Conservation (phyloP, 1,139 yeast genomes). For the Candida mesenterica region DNA sequence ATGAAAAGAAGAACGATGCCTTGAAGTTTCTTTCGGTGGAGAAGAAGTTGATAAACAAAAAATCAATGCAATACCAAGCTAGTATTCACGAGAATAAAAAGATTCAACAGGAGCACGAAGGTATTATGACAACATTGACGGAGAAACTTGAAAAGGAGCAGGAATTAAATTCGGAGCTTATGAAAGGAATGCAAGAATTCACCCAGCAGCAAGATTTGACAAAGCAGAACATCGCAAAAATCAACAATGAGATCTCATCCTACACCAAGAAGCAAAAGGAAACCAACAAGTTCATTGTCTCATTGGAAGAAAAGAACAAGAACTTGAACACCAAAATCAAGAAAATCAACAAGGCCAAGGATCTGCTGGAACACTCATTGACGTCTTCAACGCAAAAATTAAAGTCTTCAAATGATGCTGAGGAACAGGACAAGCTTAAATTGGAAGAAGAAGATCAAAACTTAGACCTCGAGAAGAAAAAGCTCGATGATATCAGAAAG, state of each 20-base stretch:
- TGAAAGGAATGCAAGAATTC: constrained; percentile 40
- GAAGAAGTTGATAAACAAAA: constrained; percentile 54
- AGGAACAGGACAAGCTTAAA: constrained; percentile 39
- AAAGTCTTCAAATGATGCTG: constrained; percentile 43
- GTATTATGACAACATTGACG: constrained; percentile 34
- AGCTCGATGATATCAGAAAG: constrained; percentile 60
- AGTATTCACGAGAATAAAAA: constrained; percentile 41
- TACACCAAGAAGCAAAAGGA: constrained; percentile 39
- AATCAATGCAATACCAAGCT: constrained; percentile 58
- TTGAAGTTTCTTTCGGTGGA: constrained; percentile 64
- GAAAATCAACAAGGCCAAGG: constrained; percentile 56
- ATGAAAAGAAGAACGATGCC: constrained; percentile 69
- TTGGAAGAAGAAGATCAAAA: constrained; percentile 44
- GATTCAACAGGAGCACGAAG: constrained; percentile 39
- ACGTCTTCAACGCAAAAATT: constrained; percentile 49
- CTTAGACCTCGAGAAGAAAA: constrained; percentile 52
- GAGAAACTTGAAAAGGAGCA: constrained; percentile 48
- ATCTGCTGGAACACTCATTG: constrained; percentile 32
- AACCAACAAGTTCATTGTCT: constrained; percentile 52
- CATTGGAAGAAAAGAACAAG: constrained; percentile 73
- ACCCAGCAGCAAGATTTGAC: constrained; percentile 35
- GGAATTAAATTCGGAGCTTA: constrained; percentile 42
- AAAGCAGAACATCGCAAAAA: constrained; percentile 26
- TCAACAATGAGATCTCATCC: constrained; percentile 29
- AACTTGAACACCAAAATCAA: constrained; percentile 58